Base-by-base conservation (phyloP, 108 stramenopile genomes). In the Aurantiochytrium sp. region DNA sequence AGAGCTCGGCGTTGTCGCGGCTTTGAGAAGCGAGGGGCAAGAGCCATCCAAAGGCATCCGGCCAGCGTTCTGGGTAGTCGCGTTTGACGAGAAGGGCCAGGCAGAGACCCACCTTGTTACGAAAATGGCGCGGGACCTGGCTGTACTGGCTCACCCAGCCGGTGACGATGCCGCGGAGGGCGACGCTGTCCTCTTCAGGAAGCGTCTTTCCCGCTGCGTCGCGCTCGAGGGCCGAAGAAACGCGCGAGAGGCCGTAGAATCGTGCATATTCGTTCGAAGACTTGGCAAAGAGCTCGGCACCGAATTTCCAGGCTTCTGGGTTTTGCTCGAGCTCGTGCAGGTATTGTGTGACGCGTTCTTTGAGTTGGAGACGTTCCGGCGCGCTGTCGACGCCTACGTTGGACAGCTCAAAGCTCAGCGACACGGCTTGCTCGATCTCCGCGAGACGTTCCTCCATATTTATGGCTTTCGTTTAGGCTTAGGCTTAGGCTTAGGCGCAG, bases 361-460 rank as follows among this genome's bases (percentile, higher is more conserved):
- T 83, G n/a, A 83, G 76, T 45, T 83, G 49, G 2, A 69, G 64
- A 12, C 64, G 14, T 18, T 69, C 64, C 14, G 64, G 64, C 4
- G 64, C 21, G 76, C 76, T 47, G 45, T 83, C 76, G 49, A 53
- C 4, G 28, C 76, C 76, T 2, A 47, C 76, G 23, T 53, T 53
- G 45, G 76, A 47, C n/a, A 83, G 76, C 76, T 83, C 76, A 47
- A 53, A n/a, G 28, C 76, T 83, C 76, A 83, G 51, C 76, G 45
- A 6, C 45, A 83, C 51, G 51, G 49, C 45, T 35, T 53, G 45
- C 76, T 83, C 76, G 4, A 83, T 83, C 51, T 83, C 76, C 3
- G 76, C 76, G 25, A 83, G 49, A 53, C 76, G 76, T 8, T 69
- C 64, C 64, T 69, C 64, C 64, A 69, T 69, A 8, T 59, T 59